Base-by-base conservation (phyloP, 1,139 yeast species). In the Geotrichum fermentans region DNA sequence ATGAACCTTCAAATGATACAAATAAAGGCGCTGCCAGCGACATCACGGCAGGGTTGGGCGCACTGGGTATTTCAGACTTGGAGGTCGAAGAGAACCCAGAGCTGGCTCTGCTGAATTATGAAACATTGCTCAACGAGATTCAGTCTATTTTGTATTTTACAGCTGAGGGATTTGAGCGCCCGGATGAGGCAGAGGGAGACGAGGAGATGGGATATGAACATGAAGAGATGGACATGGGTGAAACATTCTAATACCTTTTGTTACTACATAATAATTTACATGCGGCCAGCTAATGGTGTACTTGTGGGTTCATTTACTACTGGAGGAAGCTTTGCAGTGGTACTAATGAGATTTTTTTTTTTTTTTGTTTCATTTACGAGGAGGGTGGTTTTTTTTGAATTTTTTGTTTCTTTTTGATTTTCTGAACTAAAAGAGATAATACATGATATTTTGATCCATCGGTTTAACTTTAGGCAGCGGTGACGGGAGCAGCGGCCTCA, bases 121-220 rank as follows among this genome's bases (percentile, higher is more conserved):
- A 58, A 29, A 69, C 75, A 38, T 69, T 85, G 36, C 62, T 83
- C 41, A 71, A 73, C 40, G 83, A 83, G 59, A 74, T 89, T 34
- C 92, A 85, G 63, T 79, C 79, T 30, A 85, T 87, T 18, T 68
- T 89, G 56, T 89, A 88, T 61, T 78, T 84, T 6, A 84, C 95
- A 0, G 90, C 84, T 55, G 95, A 85, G 56, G 92, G 95, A 5
- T 70, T 70, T 53, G 72, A 68, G 54, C 64, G 66, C 32, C 72
- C 72, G 8, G 45, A 26, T 10, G 40, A 39, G 22, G 32, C 26
- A 11, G 22, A n/a, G 17, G 43, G 26, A 11, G 45, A 42, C 13
- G 42, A 40, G 11, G 40, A 37, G 16, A 24, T 29, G 32, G 42
- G 38, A 8, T 43, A 34, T 38, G 50, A 49, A 21, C 38, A 38